These are phyloP conservation scores for Penicillium occitanis DNA, from an alignment of 2,329 filamentous ascomycete genomes.

Conservation along the genomic window DNA sequence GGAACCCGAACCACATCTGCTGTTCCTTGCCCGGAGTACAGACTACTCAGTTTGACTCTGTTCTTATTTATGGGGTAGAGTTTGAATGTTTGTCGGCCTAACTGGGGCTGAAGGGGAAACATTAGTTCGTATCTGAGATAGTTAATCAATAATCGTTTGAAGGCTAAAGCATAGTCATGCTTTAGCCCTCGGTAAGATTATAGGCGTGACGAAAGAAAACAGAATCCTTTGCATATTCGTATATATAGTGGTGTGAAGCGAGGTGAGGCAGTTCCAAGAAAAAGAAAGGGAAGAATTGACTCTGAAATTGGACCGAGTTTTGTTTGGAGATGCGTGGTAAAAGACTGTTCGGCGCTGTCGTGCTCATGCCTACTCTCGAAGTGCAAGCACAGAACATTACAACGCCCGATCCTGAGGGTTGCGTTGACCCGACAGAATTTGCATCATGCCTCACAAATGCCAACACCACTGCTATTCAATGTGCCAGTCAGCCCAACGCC, in stretches of 20 bases:
- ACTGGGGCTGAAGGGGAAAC: not conserved
- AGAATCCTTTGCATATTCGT: not conserved
- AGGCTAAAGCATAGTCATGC: not conserved
- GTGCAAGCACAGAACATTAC: slow-evolving; percentile 1
- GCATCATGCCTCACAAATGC: slow-evolving; percentile 2
- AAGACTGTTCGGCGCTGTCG: not conserved
- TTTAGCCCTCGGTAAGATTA: not conserved
- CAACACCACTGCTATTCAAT: not conserved
- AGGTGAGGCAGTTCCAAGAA: too few relatives aligned
- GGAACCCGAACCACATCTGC: not conserved
- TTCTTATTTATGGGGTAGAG: not conserved
- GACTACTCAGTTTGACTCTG: not conserved
- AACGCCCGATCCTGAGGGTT: not conserved
- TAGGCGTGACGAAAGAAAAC: not conserved
- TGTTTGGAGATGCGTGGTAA: not conserved
- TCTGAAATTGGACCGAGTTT: not conserved
- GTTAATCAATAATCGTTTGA: not conserved
- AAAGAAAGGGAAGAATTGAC: not conserved
- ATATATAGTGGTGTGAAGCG: not conserved
- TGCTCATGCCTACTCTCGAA: not conserved
- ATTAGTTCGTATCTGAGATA: not conserved
- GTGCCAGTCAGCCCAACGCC: not conserved
- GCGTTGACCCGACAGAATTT: not conserved
- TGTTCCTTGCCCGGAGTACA: not conserved
- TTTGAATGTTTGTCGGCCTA: not conserved